A percentile compares a stretch with the other conserved stretches of the same genome.
Conservation (phyloP, 495 filamentous ascomycete genomes). For the Collariella sp. region DNA sequence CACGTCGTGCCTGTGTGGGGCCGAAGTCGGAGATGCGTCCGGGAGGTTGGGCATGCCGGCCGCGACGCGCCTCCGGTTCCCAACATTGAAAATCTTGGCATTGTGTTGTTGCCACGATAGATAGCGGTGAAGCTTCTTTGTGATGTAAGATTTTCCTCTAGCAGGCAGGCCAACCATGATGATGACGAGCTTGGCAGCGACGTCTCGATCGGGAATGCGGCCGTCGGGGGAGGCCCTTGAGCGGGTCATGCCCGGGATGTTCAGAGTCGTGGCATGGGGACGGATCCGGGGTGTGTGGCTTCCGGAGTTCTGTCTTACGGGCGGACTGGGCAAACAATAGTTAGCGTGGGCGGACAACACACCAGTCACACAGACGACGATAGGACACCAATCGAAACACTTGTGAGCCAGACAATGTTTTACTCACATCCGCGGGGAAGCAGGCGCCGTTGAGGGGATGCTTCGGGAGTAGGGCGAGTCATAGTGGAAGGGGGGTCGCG, state of each 20-base stretch:
- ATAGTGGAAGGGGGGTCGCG: constrained; percentile 22
- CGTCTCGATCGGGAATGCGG: constrained; percentile 80
- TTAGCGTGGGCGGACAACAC: constrained; percentile 16
- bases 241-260: constrained; percentile 81
- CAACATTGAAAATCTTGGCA: constrained; percentile 93
- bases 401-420: neutral
- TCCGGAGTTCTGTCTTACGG: constrained; percentile 51
- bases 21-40: constrained; percentile 18
- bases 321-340: constrained; percentile 34
- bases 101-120: constrained; percentile 96
- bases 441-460: constrained; percentile 45
- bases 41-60: constrained; percentile 43
- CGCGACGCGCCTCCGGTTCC: constrained; percentile 74
- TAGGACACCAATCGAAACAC: neutral
- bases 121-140: constrained; percentile 92
- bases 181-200: constrained; percentile 92
- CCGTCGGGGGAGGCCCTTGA: constrained; percentile 93
- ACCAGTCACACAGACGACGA: neutral
- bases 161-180: constrained; percentile 97
- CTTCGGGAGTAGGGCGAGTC: constrained; percentile 43
- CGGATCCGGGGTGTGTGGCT: constrained; percentile 52
- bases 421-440: constrained; percentile 47
- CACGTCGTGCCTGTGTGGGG: constrained; percentile 25
- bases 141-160: constrained; percentile 94
- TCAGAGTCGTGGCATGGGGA: constrained; percentile 72